Evolutionary conservation across 75 land plant species (phyloP), one percentile per base, ranked within the genome.

Genomic region (Chamaecyparis obtusa): DNA sequence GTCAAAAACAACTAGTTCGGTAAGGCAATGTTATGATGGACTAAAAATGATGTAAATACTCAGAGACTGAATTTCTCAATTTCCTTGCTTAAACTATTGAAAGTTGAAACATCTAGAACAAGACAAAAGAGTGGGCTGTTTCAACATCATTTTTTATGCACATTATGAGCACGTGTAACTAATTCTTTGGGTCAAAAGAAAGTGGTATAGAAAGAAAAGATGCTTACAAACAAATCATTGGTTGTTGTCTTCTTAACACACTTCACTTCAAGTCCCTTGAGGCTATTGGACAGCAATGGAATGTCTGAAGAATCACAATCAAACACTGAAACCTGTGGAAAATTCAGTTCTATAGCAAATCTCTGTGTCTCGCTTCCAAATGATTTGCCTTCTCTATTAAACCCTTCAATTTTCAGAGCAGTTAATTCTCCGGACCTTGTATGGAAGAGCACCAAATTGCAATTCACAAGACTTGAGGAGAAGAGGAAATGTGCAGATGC

Each of bases 291-390:
- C 84, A 95, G 86, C 16, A 48, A 77, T 19, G 92, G 87, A 35
- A 85, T 78, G 39, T 94, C 95, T 16, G 41, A 36, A 39, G 85
- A 72, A 69, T 83, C 79, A 55, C 90, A 92, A 8, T 94, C 93
- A 33, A 32, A 35, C 13, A 86, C 56, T 44, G 88, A 87, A 37
- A 86, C 67, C 43, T 85, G 80, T 7, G 97, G 97, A 85, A 95
- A 94, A 79, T 95, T 87, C 83, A 95, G 84, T 79, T 95, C 97
- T 76, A 95, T 89, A 0, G 64, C 82, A 51, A 90, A 92, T 51
- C 43, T n/a, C 32, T 84, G 76, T 60, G 74, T 80, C 67, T 83
- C 44, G 17, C 85, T 84, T 64, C 71, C 84, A 41, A 67, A 51
- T 46, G 2, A 14, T n/a, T 83, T 35, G 32, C 54, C 87, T 13